A percentile compares a stretch with the other conserved stretches of the same genome.
phyloP scores from a whole-genome alignment of 1,284 basidiomycete genomes.

The Heterobasidion annosum region DNA sequence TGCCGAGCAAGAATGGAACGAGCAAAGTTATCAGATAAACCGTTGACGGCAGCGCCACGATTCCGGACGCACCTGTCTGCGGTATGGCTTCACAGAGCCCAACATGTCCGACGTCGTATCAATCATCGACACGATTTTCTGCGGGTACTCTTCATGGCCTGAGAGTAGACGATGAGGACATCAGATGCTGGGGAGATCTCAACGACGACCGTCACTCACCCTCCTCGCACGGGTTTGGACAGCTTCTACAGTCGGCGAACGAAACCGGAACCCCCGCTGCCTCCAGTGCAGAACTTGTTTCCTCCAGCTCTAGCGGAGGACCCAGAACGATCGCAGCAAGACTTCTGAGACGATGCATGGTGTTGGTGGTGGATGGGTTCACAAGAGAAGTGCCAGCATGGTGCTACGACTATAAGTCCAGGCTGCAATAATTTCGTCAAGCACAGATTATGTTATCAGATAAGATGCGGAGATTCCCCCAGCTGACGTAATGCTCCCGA shows the following conservation, averaged over 20 bases:
- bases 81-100: conserved; percentile 76
- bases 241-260: conserved; percentile 61
- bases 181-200: conserved; percentile 7
- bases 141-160: conserved; percentile 70
- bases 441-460: conserved; percentile 1
- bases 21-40: conserved; percentile 10
- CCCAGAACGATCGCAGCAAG: conserved; percentile 21
- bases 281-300: conserved; percentile 20
- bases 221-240: conserved; percentile 75
- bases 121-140: conserved; percentile 46
- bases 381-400: not conserved
- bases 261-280: conserved; percentile 59
- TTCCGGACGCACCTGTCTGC: conserved; percentile 51
- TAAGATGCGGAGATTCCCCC: not conserved
- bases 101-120: conserved; percentile 76
- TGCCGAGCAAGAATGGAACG: not conserved
- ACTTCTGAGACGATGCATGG: conserved; percentile 20
- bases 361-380: not conserved
- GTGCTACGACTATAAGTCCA: not conserved
- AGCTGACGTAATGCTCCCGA: too few relatives aligned
- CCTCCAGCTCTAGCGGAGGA: conserved; percentile 17
- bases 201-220: conserved; percentile 23
- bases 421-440: not conserved
- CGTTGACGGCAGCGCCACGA: not conserved
- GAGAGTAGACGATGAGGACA: conserved; percentile 18